Conservation (phyloP, 805 yeast species). For the Ogataea salicorniae region DNA sequence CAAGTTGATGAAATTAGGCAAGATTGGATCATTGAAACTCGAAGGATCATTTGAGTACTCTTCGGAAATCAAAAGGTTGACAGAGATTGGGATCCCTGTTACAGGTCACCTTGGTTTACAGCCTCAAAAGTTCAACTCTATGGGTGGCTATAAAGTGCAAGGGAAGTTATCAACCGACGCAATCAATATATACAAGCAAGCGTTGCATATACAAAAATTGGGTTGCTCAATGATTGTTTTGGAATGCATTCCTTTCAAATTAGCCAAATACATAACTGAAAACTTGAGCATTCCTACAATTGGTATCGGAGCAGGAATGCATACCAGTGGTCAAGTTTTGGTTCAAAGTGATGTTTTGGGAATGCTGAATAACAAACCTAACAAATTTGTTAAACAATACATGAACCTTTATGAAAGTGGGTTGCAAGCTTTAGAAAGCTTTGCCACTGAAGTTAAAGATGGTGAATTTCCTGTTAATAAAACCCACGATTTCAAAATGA, state of each 20-base stretch:
- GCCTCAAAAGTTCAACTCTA: constrained; percentile 74
- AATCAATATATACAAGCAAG: constrained; percentile 54
- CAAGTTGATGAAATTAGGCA: constrained; percentile 48
- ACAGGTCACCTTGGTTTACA: constrained; percentile 90
- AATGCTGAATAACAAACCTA: constrained; percentile 50
- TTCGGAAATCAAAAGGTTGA: constrained; percentile 50
- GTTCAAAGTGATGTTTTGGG: constrained; percentile 85
- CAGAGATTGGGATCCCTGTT: constrained; percentile 76
- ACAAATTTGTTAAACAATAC: constrained; percentile 76
- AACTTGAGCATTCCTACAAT: constrained; percentile 70
- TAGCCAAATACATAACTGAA: constrained; percentile 62
- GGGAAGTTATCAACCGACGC: constrained; percentile 61
- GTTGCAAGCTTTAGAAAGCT: constrained; percentile 46
- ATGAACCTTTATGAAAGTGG: constrained; percentile 45
- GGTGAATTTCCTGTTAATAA: constrained; percentile 56
- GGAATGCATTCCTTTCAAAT: constrained; percentile 79
- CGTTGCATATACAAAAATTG: constrained; percentile 60
- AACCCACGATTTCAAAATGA: constrained; percentile 63
- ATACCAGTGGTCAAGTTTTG: constrained; percentile 82
- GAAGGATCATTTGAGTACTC: constrained; percentile 72
- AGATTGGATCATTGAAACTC: constrained; percentile 70
- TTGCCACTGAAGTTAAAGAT: constrained; percentile 53
- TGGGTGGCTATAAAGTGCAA: constrained; percentile 88
- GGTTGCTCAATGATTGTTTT: constrained; percentile 75
- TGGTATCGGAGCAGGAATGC: constrained; percentile 93